A percentile compares a stretch with the other conserved stretches of the same genome.
Conservation (phyloP, 176 grass and related monocot species). For the Pontederia crassipes region DNA sequence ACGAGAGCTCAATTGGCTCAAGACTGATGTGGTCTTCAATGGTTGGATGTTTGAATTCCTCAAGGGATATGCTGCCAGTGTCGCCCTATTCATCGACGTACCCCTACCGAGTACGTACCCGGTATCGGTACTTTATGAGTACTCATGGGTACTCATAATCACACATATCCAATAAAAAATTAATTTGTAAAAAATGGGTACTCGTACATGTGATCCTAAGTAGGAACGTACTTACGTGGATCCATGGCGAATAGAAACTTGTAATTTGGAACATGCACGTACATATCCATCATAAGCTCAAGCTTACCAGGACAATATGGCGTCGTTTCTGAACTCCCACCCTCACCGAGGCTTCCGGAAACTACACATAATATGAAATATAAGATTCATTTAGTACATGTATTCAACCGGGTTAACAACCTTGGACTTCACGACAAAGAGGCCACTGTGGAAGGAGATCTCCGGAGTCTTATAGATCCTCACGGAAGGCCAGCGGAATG, state of each 20-base stretch:
- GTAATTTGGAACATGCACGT: too few relatives aligned
- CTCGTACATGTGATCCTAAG: neutral
- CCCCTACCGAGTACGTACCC: too few relatives aligned
- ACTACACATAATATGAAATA: too few relatives aligned
- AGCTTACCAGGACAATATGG: too few relatives aligned
- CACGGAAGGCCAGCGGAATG: neutral
- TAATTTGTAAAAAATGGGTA: neutral
- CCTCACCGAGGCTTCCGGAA: too few relatives aligned
- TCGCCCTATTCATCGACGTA: neutral
- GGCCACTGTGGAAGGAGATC: neutral
- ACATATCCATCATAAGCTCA: too few relatives aligned
- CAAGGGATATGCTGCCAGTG: neutral
- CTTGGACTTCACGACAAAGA: neutral
- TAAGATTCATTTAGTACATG: too few relatives aligned
- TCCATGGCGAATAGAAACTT: too few relatives aligned
- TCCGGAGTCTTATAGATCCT: neutral
- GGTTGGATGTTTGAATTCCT: neutral
- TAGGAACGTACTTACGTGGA: neutral
- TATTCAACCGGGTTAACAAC: neutral
- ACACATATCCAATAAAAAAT: neutral
- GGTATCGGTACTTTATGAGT: neutral
- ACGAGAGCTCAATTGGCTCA: constrained; percentile 1
- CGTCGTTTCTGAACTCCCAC: too few relatives aligned
- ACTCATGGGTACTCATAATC: neutral
- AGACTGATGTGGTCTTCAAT: neutral